A percentile compares a stretch with the other conserved stretches of the same genome.
phyloP scores from a whole-genome alignment of 371 early-diverging fungal genomes.

The Mortierella sp. region DNA sequence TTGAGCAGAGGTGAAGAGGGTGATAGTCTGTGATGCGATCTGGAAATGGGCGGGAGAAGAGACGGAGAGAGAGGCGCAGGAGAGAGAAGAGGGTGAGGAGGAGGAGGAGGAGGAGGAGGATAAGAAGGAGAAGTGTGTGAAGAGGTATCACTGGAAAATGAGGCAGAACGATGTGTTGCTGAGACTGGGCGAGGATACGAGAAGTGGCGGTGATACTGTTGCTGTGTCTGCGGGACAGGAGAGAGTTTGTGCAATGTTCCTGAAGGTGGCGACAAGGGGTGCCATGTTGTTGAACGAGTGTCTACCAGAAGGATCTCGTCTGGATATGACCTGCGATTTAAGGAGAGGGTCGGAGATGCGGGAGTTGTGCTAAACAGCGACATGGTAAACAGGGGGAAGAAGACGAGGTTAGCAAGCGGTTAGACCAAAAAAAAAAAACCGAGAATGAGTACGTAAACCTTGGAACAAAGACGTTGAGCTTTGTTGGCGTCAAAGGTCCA shows the following conservation, averaged over 20 bases:
- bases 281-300: constrained; percentile 1
- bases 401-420: not conserved
- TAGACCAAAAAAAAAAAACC: not conserved
- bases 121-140: not conserved
- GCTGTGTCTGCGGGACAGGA: not conserved
- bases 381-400: constrained; percentile 1
- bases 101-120: not conserved
- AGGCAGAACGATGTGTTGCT: not conserved
- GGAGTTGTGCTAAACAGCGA: constrained; percentile 11
- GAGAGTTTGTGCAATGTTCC: not conserved
- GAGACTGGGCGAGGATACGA: not conserved
- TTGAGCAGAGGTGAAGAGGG: no score
- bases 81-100: not conserved
- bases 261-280: not conserved
- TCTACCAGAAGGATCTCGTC: not conserved
- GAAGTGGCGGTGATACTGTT: not conserved
- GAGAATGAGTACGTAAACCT: not conserved
- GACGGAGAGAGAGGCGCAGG: not conserved
- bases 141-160: not conserved
- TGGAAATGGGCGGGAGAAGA: no score
- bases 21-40: no score
- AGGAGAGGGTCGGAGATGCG: constrained; percentile 3
- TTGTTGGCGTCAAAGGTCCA: not conserved
- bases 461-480: not conserved
- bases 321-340: not conserved